These are phyloP conservation scores for Cladosporium sp. DNA, from an alignment of 2,329 filamentous ascomycete genomes.

Conservation along the genomic window DNA sequence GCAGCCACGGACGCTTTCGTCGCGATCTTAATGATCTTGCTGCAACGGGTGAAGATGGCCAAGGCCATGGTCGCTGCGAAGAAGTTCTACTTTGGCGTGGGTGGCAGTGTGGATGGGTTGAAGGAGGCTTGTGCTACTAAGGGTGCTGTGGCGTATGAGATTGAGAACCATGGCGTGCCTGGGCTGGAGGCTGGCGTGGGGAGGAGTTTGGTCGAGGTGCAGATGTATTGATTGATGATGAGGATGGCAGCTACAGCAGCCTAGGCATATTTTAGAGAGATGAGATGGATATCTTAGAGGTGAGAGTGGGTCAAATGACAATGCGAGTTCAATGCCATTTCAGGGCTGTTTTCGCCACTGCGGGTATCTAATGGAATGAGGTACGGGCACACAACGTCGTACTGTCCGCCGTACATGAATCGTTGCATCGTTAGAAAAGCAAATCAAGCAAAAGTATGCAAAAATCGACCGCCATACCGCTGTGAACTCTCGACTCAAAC, in stretches of 20 bases:
- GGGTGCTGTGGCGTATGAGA: conserved; percentile 49
- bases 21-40: conserved; percentile 62
- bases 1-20: conserved; percentile 69
- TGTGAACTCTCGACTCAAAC: background rate
- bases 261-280: background rate
- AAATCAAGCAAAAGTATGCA: background rate
- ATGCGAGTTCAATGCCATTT: background rate
- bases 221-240: conserved; percentile 34
- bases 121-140: conserved; percentile 44
- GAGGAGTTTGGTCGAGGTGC: conserved; percentile 50
- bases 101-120: conserved; percentile 78
- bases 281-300: no score
- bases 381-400: background rate
- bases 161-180: conserved; percentile 48
- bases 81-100: conserved; percentile 80
- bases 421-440: conserved; percentile 9
- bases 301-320: background rate
- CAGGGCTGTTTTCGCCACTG: background rate
- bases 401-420: background rate
- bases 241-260: background rate
- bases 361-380: conserved; percentile 10
- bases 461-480: background rate
- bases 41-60: conserved; percentile 55
- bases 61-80: conserved; percentile 73
- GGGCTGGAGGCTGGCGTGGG: conserved; percentile 45